These are phyloP conservation scores for Dictyostelium gargantuum DNA, from an alignment of 208 protist species.

Conservation along the genomic window DNA sequence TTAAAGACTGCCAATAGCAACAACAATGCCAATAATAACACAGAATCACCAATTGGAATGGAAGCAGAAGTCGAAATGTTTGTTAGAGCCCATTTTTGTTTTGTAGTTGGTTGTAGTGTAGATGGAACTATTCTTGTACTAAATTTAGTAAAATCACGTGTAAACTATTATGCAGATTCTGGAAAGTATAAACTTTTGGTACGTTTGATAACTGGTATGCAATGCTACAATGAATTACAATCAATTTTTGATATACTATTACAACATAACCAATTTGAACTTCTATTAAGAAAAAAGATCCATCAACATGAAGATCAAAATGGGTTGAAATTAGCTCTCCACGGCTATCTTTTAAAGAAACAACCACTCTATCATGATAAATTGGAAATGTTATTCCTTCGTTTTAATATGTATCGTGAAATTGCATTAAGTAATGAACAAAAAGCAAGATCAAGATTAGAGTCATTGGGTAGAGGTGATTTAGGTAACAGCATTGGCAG, in stretches of 20 bases:
- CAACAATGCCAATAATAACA: neutral
- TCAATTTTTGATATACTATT: conserved; percentile 54
- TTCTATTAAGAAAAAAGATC: conserved; percentile 58
- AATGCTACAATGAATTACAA: conserved; percentile 64
- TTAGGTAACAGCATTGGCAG: neutral
- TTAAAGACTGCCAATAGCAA: neutral
- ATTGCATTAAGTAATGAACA: conserved; percentile 40
- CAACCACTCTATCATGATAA: conserved; percentile 59
- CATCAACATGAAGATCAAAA: conserved; percentile 56
- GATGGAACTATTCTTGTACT: conserved; percentile 42
- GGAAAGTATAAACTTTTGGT: conserved; percentile 47
- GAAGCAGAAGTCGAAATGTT: conserved; percentile 52
- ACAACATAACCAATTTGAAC: conserved; percentile 54
- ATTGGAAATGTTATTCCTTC: conserved; percentile 49
- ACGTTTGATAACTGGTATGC: conserved; percentile 53
- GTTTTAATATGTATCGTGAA: conserved; percentile 66
- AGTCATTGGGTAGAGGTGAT: neutral
- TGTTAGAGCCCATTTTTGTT: conserved; percentile 62
- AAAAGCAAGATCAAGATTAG: neutral
- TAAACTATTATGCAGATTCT: conserved; percentile 35
- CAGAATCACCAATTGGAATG: neutral
- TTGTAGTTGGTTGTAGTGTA: conserved; percentile 57
- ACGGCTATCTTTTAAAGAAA: conserved; percentile 43
- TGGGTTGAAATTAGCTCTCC: conserved; percentile 32
- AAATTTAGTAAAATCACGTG: conserved; percentile 50